Evolutionary conservation across 1,284 basidiomycete genomes (phyloP), one percentile per base, ranked within the genome.

Genomic region (Exobasidium cylindrosporum): DNA sequence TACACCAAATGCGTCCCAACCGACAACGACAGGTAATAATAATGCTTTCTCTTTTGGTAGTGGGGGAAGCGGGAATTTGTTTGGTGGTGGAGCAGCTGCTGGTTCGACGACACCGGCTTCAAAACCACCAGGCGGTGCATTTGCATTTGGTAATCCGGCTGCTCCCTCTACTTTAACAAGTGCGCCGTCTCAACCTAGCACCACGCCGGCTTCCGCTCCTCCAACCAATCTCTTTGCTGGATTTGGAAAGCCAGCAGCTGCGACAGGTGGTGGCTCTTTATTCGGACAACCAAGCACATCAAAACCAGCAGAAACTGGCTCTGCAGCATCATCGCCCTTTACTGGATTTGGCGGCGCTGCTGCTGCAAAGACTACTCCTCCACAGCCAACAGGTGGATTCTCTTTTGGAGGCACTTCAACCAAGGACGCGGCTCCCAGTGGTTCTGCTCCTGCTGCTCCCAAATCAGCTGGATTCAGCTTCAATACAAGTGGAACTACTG

Each of bases 381-480:
- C 47, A 50, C 2, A 13, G 14, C 21, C 47, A 28, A 24, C 31
- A 49, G 43, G 65, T 55, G 63, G 58, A 17, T 60, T 65, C 30
- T 54, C 65, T 49, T 40, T 64, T 43, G 26, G 63, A 17, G 44
- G 40, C 45, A 11, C 59, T 46, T 26, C 65, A 29, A 17, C 52
- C 32, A 11, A 44, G 4, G 21, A 63, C 10, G 26, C 47, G 30
- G 49, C 56, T 35, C 23, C 45, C 26, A 47, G 57, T 3, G 24
- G 54, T 23, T 46, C 65, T 24, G 43, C 64, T 24, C 49, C 68
- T 14, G 61, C 73, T n/a, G 60, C 71, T 23, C 56, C 35, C 35
- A 40, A 40, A 17, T 17, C 35, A 32, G 46, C 46, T 32, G 66
- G 31, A 64, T 70, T 54, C 71, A 71, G 11, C 50, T 54, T 56